Conservation (phyloP, 1,139 yeast genomes). For the Taphrina communis region DNA sequence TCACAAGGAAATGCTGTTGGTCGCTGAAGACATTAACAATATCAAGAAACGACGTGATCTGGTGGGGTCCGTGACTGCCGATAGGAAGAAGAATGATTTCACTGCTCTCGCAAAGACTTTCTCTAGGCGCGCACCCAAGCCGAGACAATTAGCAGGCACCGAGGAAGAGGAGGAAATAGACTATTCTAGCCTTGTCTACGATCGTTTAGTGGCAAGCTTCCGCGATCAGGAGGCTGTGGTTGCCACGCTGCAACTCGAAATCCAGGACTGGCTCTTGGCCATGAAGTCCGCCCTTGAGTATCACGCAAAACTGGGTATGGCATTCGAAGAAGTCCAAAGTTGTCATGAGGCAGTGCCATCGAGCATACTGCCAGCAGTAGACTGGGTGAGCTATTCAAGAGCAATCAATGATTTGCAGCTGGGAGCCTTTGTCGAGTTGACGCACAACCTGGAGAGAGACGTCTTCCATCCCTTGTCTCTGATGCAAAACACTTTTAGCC, state of each 20-base stretch:
- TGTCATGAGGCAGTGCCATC: slow-evolving; percentile 9
- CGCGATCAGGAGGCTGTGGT: slow-evolving; percentile 28
- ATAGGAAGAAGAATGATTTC: slow-evolving; percentile 29
- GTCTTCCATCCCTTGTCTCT: slow-evolving; percentile 31
- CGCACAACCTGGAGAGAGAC: slow-evolving; percentile 29
- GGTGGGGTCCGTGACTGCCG: slow-evolving; percentile 24
- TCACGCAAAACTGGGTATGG: slow-evolving; percentile 15
- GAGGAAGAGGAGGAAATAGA: slow-evolving; percentile 23
- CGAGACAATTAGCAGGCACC: slow-evolving; percentile 26
- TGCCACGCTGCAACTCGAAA: slow-evolving; percentile 18
- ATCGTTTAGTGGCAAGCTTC: slow-evolving; percentile 14
- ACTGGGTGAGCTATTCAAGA: slow-evolving; percentile 11
- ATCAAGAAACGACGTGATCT: slow-evolving; percentile 44
- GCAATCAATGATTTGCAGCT: slow-evolving; percentile 30
- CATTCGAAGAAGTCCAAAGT: slow-evolving; percentile 14
- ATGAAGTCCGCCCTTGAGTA: slow-evolving; percentile 31
- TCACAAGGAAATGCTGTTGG: slow-evolving; percentile 46
- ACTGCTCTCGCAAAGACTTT: slow-evolving; percentile 40
- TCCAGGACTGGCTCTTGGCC: slow-evolving; percentile 35
- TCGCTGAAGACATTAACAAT: slow-evolving; percentile 50
- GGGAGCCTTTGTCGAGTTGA: slow-evolving; percentile 32
- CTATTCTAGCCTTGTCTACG: slow-evolving; percentile 12
- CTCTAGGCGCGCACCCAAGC: slow-evolving; percentile 30
- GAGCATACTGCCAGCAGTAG: slow-evolving; percentile 2
- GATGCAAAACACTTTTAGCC: slow-evolving; percentile 1